A percentile compares a stretch with the other conserved stretches of the same genome.
phyloP scores from a whole-genome alignment of 139 green algal species.

The Asterochloris erici region DNA sequence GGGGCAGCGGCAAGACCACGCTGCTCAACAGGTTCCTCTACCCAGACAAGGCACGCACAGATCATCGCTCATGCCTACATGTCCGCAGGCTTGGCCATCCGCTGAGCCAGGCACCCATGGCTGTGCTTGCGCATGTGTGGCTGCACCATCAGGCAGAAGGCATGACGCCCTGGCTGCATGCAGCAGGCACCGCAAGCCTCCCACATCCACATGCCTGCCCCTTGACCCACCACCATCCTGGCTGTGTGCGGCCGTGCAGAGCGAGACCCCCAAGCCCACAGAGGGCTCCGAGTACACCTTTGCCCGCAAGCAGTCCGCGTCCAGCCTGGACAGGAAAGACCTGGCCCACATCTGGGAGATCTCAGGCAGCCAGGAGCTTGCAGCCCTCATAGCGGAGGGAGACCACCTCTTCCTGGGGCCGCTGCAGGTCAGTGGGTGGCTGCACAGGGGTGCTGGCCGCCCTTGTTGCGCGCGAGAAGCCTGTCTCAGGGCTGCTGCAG shows the following conservation, averaged over 20 bases:
- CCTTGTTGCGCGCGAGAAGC: too few relatives aligned
- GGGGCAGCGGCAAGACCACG: slow-evolving; percentile 58
- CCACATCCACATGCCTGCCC: too few relatives aligned
- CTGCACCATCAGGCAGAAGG: not conserved
- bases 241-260: slow-evolving; percentile 13
- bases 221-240: not conserved
- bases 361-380: slow-evolving; percentile 52
- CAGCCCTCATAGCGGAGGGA: slow-evolving; percentile 37
- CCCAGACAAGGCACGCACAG: slow-evolving; percentile 39
- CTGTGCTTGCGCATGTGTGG: too few relatives aligned
- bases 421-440: slow-evolving; percentile 28
- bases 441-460: too few relatives aligned
- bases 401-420: slow-evolving; percentile 55
- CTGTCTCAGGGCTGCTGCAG: too few relatives aligned
- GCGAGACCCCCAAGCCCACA: slow-evolving; percentile 52
- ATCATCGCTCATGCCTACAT: not conserved
- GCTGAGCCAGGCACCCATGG: too few relatives aligned
- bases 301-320: slow-evolving; percentile 43
- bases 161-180: not conserved
- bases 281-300: slow-evolving; percentile 71
- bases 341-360: slow-evolving; percentile 75
- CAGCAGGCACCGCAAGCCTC: too few relatives aligned
- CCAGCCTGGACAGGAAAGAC: slow-evolving; percentile 57
- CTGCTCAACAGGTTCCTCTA: slow-evolving; percentile 67
- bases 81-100: too few relatives aligned